Percentiles rank a stretch among this genome's conserved stretches.
phyloP scores from a whole-genome alignment of 2,329 filamentous ascomycete genomes.

The Aspergillus oerlinghausenensis region DNA sequence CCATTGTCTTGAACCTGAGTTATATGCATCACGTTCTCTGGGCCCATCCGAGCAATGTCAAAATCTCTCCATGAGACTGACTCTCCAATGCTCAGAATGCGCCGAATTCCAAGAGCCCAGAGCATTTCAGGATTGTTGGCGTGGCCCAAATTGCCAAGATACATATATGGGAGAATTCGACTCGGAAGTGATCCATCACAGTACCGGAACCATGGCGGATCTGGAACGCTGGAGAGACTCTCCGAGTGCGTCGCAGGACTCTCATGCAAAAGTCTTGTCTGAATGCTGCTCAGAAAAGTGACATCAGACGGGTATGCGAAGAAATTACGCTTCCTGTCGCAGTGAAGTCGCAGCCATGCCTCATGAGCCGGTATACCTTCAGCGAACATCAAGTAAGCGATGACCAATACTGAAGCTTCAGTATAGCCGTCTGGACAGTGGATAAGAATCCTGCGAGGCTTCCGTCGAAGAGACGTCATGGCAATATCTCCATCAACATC shows the following conservation, averaged over 20 bases:
- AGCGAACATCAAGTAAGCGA: constrained; percentile 92
- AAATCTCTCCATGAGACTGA: constrained; percentile 73
- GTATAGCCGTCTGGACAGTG: constrained; percentile 97
- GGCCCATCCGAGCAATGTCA: constrained; percentile 67
- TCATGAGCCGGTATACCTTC: constrained; percentile 75
- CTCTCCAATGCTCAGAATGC: constrained; percentile 90
- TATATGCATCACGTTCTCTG: constrained; percentile 73
- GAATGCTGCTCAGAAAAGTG: constrained; percentile 69
- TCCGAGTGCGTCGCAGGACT: constrained; percentile 29
- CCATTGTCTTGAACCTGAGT: constrained; percentile 93
- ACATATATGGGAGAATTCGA: constrained; percentile 87
- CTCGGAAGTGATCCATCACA: constrained; percentile 91
- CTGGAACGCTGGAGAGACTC: constrained; percentile 23
- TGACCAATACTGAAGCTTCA: constrained; percentile 79
- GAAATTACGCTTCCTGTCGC: constrained; percentile 78
- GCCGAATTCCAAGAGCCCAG: constrained; percentile 71
- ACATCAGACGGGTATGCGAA: constrained; percentile 95
- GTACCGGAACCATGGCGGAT: constrained; percentile 75
- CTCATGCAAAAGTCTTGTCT: constrained; percentile 65
- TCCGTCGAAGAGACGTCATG: constrained; percentile 42
- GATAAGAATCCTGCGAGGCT: constrained; percentile 69
- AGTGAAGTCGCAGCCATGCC: constrained; percentile 84
- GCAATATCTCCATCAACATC: constrained; percentile 54
- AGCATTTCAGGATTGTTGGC: constrained; percentile 90
- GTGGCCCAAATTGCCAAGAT: constrained; percentile 86